phyloP scores from a whole-genome alignment of 345 rosid species.

The Psidium guajava region DNA sequence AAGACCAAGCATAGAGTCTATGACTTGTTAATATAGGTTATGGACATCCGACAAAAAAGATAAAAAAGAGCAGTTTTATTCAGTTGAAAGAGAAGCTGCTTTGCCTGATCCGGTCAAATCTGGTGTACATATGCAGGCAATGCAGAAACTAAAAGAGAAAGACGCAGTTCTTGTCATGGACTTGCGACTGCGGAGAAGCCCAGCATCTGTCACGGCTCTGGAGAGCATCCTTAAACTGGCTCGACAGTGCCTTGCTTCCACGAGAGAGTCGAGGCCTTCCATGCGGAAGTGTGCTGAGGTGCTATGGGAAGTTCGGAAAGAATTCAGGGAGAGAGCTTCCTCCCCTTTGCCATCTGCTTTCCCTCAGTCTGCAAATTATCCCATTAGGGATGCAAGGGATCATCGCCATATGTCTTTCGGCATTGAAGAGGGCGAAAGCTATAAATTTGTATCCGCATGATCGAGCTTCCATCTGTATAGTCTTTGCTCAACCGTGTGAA shows the following conservation, averaged over 20 bases:
- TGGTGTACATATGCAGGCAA: constrained; percentile 36
- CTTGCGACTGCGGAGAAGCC: constrained; percentile 49
- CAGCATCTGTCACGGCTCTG: constrained; percentile 44
- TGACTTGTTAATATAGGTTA: background rate
- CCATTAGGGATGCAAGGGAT: constrained; percentile 15
- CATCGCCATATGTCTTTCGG: constrained; percentile 28
- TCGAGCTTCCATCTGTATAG: background rate
- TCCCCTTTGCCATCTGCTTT: constrained; percentile 28
- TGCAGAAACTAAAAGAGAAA: constrained; percentile 46
- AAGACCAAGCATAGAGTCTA: background rate
- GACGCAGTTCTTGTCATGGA: constrained; percentile 71
- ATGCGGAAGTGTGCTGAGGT: constrained; percentile 68
- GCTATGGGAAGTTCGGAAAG: constrained; percentile 66
- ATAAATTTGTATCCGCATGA: constrained; percentile 36
- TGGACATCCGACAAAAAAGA: background rate
- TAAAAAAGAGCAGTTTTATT: background rate
- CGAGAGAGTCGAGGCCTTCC: constrained; percentile 55
- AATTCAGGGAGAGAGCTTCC: constrained; percentile 26
- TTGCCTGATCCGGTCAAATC: background rate
- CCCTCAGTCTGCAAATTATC: constrained; percentile 33
- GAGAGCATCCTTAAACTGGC: constrained; percentile 65
- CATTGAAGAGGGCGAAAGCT: constrained; percentile 24
- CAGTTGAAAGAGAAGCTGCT: background rate
- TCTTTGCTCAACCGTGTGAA: background rate
- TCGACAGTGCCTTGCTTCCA: constrained; percentile 36